A percentile compares a stretch with the other conserved stretches of the same genome.
phyloP scores from a whole-genome alignment of 257 asterid genomes.

The Solanum commersonii region DNA sequence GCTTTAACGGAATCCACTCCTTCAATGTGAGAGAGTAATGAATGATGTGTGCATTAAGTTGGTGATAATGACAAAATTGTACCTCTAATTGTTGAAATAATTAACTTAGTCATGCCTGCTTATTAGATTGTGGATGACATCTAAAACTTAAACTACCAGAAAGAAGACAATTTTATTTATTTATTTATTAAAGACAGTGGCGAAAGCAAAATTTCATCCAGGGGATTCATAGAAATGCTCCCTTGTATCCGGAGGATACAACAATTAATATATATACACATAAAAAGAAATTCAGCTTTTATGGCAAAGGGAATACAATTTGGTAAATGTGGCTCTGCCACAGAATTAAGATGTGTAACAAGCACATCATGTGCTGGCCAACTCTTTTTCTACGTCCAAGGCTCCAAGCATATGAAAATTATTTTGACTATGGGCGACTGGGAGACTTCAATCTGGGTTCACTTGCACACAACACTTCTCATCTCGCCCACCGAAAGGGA shows the following conservation, averaged over 20 bases:
- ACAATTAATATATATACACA: neutral
- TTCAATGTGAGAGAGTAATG: neutral
- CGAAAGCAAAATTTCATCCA: neutral
- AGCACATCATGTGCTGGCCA: neutral
- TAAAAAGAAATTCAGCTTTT: neutral
- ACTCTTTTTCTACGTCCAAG: neutral
- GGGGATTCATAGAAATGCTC: neutral
- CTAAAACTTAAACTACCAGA: neutral
- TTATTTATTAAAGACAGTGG: neutral
- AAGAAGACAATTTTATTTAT: neutral
- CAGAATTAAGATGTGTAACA: neutral
- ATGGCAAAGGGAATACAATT: neutral
- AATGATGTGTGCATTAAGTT: neutral
- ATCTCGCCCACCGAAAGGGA: neutral
- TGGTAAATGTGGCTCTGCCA: neutral
- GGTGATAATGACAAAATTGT: neutral
- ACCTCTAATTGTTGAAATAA: neutral
- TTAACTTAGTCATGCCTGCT: neutral
- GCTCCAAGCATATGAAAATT: neutral
- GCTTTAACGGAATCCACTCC: neutral
- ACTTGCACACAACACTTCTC: neutral
- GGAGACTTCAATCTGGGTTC: neutral
- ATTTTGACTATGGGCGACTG: neutral
- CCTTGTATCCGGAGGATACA: neutral
- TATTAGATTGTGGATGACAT: neutral